Base-by-base conservation (phyloP, 176 grass and related monocot species). In the Bromus sterilis region DNA sequence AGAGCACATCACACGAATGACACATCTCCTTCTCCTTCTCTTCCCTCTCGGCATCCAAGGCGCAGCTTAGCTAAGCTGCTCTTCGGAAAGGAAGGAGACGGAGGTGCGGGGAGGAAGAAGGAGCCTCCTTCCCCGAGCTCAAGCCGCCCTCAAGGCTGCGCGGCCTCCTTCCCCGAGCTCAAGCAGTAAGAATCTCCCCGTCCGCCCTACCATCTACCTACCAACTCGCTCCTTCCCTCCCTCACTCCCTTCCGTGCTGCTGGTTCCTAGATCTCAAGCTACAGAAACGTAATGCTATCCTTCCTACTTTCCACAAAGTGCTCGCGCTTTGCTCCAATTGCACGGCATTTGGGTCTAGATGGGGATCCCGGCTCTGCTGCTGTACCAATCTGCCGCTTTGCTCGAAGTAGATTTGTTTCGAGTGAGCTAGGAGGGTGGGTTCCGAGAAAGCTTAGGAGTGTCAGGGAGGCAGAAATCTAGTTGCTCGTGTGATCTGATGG, bases 161-260 rank as follows among this genome's bases (percentile, higher is more conserved):
- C n/a, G 28, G 49, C 61, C 11, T 35, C 65, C 56, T 83, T 78
- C 39, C 72, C 10, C 36, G 30, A 81, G 42, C 64, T 40, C n/a
- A 31, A 76, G 82, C 63, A 26, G 87, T 89, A 86, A 65, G 78
- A 18, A 71, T 81, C 78, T 76, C 42, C 34, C 42, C 42, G 18
- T 51, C 41, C 26, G 16, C 35, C 15, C 36, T 21, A n/a, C n/a
- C 39, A 64, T 7, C 72, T 49, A 28, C 33, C 64, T 23, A 5
- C 28, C 21, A 7, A 40, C 2, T 23, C 57, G 14, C 34, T 59
- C 30, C 65, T 29, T 34, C 68, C 61, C 39, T 60, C 13, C 39
- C 53, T 79, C 7, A 25, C 42, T 64, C 41, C 31, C 5, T 9
- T 71, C 6, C 13, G 7, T 16, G 18, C 29, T 71, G 33, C 20